Evolutionary conservation across 2,329 filamentous ascomycete genomes (phyloP).

Genomic region (Delphinella strobiligena): DNA sequence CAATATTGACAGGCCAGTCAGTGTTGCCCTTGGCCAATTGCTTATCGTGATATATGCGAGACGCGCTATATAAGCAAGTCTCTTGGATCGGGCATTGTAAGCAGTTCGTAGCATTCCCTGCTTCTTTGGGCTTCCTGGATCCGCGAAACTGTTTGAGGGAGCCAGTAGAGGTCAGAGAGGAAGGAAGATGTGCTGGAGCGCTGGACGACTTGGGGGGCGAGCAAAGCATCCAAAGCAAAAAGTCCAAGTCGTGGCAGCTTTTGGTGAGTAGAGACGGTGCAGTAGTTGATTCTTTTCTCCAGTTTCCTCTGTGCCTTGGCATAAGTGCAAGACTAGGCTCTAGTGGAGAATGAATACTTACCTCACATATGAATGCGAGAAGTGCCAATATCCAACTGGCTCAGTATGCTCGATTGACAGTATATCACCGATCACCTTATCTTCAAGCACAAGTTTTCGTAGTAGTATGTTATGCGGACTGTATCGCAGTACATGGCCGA

Average conservation of each 20-base stretch:
- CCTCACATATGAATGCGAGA: conserved; percentile 76
- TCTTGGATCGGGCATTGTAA: conserved; percentile 63
- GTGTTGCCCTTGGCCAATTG: conserved; percentile 55
- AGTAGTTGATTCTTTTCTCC: conserved; percentile 68
- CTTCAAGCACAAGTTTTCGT: conserved; percentile 61
- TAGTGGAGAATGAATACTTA: conserved; percentile 16
- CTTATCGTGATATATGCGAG: conserved; percentile 65
- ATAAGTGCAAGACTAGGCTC: background rate
- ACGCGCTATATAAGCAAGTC: conserved; percentile 74
- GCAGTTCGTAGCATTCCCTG: conserved; percentile 75
- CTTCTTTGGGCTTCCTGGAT: conserved; percentile 60
- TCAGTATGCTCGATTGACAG: conserved; percentile 84
- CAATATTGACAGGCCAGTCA: conserved; percentile 75
- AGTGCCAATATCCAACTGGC: conserved; percentile 95
- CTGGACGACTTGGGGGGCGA: conserved; percentile 43
- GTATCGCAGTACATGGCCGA: conserved; percentile 89
- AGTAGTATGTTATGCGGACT: conserved; percentile 85
- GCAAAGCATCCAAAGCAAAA: conserved; percentile 81
- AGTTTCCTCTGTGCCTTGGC: conserved; percentile 56
- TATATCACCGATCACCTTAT: conserved; percentile 70
- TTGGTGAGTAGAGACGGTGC: conserved; percentile 82
- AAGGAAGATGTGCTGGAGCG: conserved; percentile 56
- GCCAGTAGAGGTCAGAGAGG: conserved; percentile 63
- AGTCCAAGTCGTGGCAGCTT: conserved; percentile 91
- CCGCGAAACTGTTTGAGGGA: conserved; percentile 66